A percentile compares a stretch with the other conserved stretches of the same genome.
phyloP scores from a whole-genome alignment of 352 stramenopile species.

The Globisporangium heterothallicum region DNA sequence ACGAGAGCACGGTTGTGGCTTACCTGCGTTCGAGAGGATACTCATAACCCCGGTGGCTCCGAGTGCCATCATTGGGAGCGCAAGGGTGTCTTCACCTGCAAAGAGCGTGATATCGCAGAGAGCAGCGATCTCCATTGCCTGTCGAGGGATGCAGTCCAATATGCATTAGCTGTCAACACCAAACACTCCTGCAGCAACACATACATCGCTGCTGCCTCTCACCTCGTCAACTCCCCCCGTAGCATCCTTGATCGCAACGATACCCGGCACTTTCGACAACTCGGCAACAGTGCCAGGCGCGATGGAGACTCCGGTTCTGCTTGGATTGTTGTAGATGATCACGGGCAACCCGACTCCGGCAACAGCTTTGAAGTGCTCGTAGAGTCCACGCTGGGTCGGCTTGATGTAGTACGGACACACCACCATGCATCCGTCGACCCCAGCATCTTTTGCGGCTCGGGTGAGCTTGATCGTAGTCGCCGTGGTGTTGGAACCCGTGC shows the following conservation, averaged over 20 bases:
- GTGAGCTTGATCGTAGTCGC: conserved; percentile 80
- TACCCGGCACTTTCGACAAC: conserved; percentile 90
- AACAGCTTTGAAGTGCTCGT: conserved; percentile 92
- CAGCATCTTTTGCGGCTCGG: conserved; percentile 87
- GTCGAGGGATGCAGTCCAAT: background rate
- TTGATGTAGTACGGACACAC: conserved; percentile 99
- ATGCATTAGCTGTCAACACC: background rate
- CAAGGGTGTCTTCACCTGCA: conserved; percentile 88
- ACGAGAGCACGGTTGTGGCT: background rate
- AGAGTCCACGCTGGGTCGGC: conserved; percentile 93
- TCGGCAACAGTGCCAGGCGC: conserved; percentile 91
- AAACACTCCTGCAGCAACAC: background rate
- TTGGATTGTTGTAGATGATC: conserved; percentile 97
- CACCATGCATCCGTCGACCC: conserved; percentile 92
- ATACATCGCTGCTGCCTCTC: background rate
- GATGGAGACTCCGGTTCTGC: conserved; percentile 94
- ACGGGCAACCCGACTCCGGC: conserved; percentile 89
- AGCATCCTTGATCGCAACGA: conserved; percentile 98
- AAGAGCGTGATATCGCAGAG: conserved; percentile 90
- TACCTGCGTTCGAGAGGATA: conserved; percentile 86
- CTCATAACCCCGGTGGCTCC: conserved; percentile 88
- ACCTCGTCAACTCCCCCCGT: conserved; percentile 85
- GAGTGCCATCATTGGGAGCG: conserved; percentile 86
- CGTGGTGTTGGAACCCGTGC: conserved; percentile 94
- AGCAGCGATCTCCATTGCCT: conserved; percentile 85